Percentiles rank a stretch among this genome's conserved stretches.
Evolutionary conservation across 2,329 filamentous ascomycete species (phyloP).

Genomic region (Verticillium nonalfalfae): DNA sequence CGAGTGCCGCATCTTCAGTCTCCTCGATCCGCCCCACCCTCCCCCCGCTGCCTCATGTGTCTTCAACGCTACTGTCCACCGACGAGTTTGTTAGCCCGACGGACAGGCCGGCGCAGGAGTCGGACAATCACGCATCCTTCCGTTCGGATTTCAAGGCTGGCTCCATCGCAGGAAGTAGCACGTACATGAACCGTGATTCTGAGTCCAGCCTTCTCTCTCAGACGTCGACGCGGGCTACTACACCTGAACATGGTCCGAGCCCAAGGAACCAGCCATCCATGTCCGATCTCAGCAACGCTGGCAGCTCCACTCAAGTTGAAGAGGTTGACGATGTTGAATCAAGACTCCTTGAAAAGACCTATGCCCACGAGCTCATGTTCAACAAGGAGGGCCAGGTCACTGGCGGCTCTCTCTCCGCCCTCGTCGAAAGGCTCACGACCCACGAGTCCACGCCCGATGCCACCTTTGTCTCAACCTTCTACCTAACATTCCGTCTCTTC

Average conservation of each 20-base stretch:
- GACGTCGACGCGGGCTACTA: constrained; percentile 81
- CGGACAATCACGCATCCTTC: constrained; percentile 44
- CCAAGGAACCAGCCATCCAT: constrained; percentile 55
- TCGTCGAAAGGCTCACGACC: constrained; percentile 91
- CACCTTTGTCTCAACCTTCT: constrained; percentile 90
- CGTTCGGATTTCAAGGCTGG: constrained; percentile 65
- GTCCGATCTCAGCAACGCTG: constrained; percentile 61
- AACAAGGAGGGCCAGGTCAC: constrained; percentile 95
- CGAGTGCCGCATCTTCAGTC: constrained; percentile 37
- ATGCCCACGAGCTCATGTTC: constrained; percentile 81
- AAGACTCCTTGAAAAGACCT: constrained; percentile 85
- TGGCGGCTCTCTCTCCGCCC: constrained; percentile 79
- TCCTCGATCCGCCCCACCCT: constrained; percentile 41
- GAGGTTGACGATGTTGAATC: constrained; percentile 75
- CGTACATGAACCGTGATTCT: constrained; percentile 74
- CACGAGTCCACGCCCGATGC: constrained; percentile 90
- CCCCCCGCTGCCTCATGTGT: constrained; percentile 51
- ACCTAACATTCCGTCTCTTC: constrained; percentile 92
- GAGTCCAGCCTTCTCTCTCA: constrained; percentile 75
- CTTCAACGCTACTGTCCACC: constrained; percentile 39
- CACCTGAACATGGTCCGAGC: constrained; percentile 59
- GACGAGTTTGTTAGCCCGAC: constrained; percentile 40
- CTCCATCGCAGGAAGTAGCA: constrained; percentile 73
- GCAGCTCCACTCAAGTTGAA: constrained; percentile 62
- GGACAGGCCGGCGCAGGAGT: constrained; percentile 40